A percentile compares a stretch with the other conserved stretches of the same genome.
These are phyloP conservation scores for Pleurotus ostreatus DNA, from an alignment of 768 basidiomycete species.

Conservation along the genomic window DNA sequence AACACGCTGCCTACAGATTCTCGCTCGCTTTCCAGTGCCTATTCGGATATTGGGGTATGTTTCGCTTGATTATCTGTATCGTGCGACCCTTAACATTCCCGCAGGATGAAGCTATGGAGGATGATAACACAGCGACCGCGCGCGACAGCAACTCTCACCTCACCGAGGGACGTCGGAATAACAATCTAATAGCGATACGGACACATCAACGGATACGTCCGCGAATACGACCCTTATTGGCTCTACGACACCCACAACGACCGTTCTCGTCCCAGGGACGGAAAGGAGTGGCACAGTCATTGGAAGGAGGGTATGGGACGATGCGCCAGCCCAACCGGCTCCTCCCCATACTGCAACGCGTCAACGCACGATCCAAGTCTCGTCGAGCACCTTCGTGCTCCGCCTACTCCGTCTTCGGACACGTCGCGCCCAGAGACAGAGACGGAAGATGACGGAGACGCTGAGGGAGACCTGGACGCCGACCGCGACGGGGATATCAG, in stretches of 20 bases:
- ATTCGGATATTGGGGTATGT: slow-evolving; percentile 88
- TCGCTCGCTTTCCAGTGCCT: slow-evolving; percentile 94
- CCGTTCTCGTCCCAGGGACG: slow-evolving; percentile 53
- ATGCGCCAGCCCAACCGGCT: slow-evolving; percentile 11
- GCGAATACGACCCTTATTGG: slow-evolving; percentile 55
- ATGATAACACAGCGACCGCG: slow-evolving; percentile 9
- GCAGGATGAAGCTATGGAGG: slow-evolving; percentile 25
- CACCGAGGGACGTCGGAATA: slow-evolving; percentile 16
- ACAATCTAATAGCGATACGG: slow-evolving; percentile 48
- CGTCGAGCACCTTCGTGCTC: slow-evolving; percentile 12
- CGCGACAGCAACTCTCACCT: slow-evolving; percentile 16
- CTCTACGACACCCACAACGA: slow-evolving; percentile 55
- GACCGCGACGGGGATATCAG: slow-evolving; percentile 62
- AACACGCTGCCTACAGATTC: slow-evolving; percentile 84
- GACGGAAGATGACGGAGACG: slow-evolving; percentile 75
- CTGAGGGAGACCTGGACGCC: slow-evolving; percentile 10
- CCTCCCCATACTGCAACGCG: slow-evolving; percentile 16
- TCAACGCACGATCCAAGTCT: slow-evolving; percentile 25
- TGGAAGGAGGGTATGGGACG: slow-evolving; percentile 62
- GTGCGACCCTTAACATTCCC: background rate
- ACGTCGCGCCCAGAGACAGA: slow-evolving; percentile 69
- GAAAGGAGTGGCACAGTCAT: slow-evolving; percentile 77
- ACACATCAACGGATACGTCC: slow-evolving; percentile 61
- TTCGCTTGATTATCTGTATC: background rate
- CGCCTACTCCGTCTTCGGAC: slow-evolving; percentile 37